These are phyloP conservation scores for Litchi chinensis DNA, from an alignment of 345 rosid species.

Conservation along the genomic window DNA sequence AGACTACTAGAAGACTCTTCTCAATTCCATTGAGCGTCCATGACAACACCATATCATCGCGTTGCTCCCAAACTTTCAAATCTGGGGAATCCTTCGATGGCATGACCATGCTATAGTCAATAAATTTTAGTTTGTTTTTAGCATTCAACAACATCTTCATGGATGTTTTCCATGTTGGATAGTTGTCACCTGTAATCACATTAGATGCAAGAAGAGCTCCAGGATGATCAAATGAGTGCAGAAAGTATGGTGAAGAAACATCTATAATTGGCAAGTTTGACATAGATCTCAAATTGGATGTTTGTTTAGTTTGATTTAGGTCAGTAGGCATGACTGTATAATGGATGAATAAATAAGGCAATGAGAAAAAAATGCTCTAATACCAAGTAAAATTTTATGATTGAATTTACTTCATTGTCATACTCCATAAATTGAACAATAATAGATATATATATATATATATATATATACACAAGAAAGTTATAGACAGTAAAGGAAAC, in stretches of 20 bases:
- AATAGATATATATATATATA: no score
- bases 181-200: no score
- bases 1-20: background rate
- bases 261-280: background rate
- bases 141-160: no score
- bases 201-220: no score
- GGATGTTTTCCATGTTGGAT: background rate
- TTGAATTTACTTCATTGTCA: background rate
- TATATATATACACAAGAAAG: no score
- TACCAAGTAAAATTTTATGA: background rate
- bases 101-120: no score
- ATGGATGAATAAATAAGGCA: background rate
- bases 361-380: background rate
- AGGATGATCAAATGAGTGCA: background rate
- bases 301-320: background rate
- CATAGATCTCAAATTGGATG: background rate
- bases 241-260: background rate
- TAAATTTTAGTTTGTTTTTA: no score
- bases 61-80: no score
- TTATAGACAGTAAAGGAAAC: no score
- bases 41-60: background rate
- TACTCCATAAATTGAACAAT: no score
- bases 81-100: no score
- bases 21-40: background rate
- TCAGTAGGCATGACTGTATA: background rate